Evolutionary conservation across 78 protist genomes (phyloP).

Genomic region (Guillardia theta): DNA sequence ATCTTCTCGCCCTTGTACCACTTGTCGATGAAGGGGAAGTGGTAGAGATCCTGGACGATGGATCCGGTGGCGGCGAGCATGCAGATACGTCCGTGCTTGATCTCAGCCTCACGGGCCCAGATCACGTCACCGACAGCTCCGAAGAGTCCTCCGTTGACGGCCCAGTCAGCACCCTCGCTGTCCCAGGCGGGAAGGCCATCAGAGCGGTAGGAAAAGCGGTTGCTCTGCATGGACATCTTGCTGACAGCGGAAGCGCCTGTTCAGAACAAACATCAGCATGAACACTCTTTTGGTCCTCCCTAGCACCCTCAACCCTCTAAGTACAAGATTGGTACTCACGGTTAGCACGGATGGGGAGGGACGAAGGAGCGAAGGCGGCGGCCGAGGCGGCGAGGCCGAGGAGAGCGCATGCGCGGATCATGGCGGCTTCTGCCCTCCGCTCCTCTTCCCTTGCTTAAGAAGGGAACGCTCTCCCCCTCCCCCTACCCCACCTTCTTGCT

Average conservation of each 20-base stretch:
- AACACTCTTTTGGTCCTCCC: background rate
- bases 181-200: too few species aligned
- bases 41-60: slow-evolving; percentile 23
- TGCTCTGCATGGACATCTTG: slow-evolving; percentile 3
- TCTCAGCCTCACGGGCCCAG: slow-evolving; percentile 41
- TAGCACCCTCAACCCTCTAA: too few species aligned
- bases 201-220: background rate
- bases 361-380: slow-evolving; percentile 34
- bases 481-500: too few species aligned
- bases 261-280: too few species aligned
- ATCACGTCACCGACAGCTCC: slow-evolving; percentile 37
- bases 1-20: slow-evolving; percentile 41
- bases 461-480: too few species aligned
- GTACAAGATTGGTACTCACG: too few species aligned
- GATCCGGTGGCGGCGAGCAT: background rate
- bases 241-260: background rate
- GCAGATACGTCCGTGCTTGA: slow-evolving; percentile 46
- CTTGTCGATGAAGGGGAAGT: slow-evolving; percentile 14
- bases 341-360: background rate
- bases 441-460: too few species aligned
- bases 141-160: slow-evolving; percentile 30
- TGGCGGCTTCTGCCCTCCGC: too few species aligned
- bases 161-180: slow-evolving; percentile 8
- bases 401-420: background rate
- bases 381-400: background rate